A percentile compares a stretch with the other conserved stretches of the same genome.
phyloP scores from a whole-genome alignment of 257 asterid species.

The Rhazya stricta region DNA sequence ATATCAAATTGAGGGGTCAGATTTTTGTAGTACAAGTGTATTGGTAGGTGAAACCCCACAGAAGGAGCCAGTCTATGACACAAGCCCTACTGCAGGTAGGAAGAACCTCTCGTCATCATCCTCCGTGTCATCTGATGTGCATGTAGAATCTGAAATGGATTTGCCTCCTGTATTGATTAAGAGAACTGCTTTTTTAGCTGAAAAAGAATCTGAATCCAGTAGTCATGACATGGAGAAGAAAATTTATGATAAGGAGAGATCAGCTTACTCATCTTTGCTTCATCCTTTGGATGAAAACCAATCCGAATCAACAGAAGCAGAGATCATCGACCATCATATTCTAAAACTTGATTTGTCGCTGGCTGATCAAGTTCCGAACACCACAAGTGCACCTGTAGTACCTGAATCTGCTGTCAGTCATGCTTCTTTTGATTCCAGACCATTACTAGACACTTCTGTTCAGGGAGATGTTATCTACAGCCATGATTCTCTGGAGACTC shows the following conservation, averaged over 20 bases:
- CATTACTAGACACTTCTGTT: constrained; percentile 23
- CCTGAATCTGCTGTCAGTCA: constrained; percentile 11
- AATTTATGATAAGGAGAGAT: constrained; percentile 20
- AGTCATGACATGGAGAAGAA: constrained; percentile 24
- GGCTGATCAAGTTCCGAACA: constrained; percentile 19
- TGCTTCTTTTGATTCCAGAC: constrained; percentile 12
- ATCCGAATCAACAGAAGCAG: constrained; percentile 17
- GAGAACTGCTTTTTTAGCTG: constrained; percentile 31
- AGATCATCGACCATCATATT: constrained; percentile 25
- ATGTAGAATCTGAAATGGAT: constrained; percentile 38
- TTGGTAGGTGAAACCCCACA: constrained; percentile 25
- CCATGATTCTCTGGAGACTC: constrained; percentile 19
- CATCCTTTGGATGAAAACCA: constrained; percentile 27
- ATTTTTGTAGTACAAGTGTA: constrained; percentile 17
- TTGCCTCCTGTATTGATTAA: constrained; percentile 31
- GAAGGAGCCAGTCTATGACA: constrained; percentile 60
- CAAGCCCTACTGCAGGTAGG: constrained; percentile 42
- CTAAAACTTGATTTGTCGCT: constrained; percentile 20
- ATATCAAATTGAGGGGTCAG: constrained; percentile 32
- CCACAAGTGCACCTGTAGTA: constrained; percentile 22
- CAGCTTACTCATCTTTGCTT: constrained; percentile 20
- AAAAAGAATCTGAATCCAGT: constrained; percentile 32
- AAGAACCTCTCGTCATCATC: constrained; percentile 44
- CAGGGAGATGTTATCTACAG: constrained; percentile 20
- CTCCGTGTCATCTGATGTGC: constrained; percentile 42